Percentiles rank a stretch among this genome's conserved stretches.
These are phyloP conservation scores for Byssothecium circinans DNA, from an alignment of 2,329 filamentous ascomycete species.

Conservation along the genomic window DNA sequence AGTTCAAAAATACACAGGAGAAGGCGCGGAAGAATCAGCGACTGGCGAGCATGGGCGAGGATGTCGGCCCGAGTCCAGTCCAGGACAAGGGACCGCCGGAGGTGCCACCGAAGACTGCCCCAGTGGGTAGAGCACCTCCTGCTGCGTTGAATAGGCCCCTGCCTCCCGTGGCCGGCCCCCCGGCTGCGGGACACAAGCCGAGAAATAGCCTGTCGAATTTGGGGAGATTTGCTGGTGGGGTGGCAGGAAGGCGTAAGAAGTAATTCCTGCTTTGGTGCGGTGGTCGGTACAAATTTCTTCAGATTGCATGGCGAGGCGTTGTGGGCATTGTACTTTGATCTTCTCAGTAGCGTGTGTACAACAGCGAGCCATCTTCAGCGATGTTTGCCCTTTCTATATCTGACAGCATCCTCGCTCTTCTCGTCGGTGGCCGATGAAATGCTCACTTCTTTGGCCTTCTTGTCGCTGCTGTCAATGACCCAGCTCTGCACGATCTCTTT, in stretches of 20 bases:
- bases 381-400: conserved; percentile 50
- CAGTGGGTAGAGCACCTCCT: conserved; percentile 22
- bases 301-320: conserved; percentile 29
- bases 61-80: conserved; percentile 25
- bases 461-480: conserved; percentile 52
- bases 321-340: conserved; percentile 1
- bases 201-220: conserved; percentile 49
- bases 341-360: conserved; percentile 9
- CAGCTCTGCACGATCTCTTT: conserved; percentile 73
- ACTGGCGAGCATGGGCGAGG: conserved; percentile 45
- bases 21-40: conserved; percentile 72
- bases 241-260: conserved; percentile 42
- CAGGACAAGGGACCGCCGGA: conserved; percentile 32
- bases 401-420: conserved; percentile 36
- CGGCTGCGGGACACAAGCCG: conserved; percentile 35
- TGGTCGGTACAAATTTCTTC: conserved; percentile 3
- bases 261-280: conserved; percentile 9
- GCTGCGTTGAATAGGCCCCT: conserved; percentile 25
- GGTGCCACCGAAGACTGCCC: conserved; percentile 28
- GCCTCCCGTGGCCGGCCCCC: conserved; percentile 16
- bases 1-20: conserved; percentile 91
- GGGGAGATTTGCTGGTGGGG: conserved; percentile 48
- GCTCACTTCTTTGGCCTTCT: conserved; percentile 12
- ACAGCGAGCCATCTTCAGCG: conserved; percentile 31
- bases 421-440: conserved; percentile 6